A percentile compares a stretch with the other conserved stretches of the same genome.
These are phyloP conservation scores for Penicillium nordicum DNA, from an alignment of 2,329 filamentous ascomycete genomes.

Conservation along the genomic window DNA sequence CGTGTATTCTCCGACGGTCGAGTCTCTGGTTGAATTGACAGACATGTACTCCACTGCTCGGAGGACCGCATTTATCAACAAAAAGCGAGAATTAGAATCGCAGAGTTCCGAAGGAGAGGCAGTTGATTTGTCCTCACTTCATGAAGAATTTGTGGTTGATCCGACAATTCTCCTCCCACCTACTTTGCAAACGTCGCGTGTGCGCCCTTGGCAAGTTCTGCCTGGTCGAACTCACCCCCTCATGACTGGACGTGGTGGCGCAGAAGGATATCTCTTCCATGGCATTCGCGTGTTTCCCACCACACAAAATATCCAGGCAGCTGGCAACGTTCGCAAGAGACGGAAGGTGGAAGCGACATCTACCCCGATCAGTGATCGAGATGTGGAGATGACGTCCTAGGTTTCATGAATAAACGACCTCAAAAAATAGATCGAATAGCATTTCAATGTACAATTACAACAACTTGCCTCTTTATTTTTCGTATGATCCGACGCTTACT, in stretches of 20 bases:
- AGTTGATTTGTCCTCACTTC: constrained; percentile 24
- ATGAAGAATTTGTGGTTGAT: constrained; percentile 80
- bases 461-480: constrained; percentile 1
- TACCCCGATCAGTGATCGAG: constrained; percentile 24
- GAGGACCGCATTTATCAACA: constrained; percentile 64
- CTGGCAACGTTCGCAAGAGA: constrained; percentile 66
- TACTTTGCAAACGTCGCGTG: constrained; percentile 74
- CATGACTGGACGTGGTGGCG: constrained; percentile 84
- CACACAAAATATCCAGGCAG: constrained; percentile 74
- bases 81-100: constrained; percentile 31
- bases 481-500: not conserved
- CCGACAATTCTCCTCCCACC: constrained; percentile 78
- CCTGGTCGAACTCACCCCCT: constrained; percentile 88
- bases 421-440: constrained; percentile 3
- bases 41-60: constrained; percentile 82
- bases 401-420: not conserved
- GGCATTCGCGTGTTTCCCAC: constrained; percentile 76
- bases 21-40: constrained; percentile 71
- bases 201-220: constrained; percentile 82
- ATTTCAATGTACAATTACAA: constrained; percentile 19
- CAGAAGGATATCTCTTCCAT: constrained; percentile 87
- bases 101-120: constrained; percentile 8
- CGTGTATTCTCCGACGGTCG: constrained; percentile 77
- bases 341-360: constrained; percentile 54
- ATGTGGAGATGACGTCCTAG: constrained; percentile 33